Percentiles rank a stretch among this genome's conserved stretches.
Conservation (phyloP, 2,329 filamentous ascomycete genomes). For the Leptographium radiaticola region DNA sequence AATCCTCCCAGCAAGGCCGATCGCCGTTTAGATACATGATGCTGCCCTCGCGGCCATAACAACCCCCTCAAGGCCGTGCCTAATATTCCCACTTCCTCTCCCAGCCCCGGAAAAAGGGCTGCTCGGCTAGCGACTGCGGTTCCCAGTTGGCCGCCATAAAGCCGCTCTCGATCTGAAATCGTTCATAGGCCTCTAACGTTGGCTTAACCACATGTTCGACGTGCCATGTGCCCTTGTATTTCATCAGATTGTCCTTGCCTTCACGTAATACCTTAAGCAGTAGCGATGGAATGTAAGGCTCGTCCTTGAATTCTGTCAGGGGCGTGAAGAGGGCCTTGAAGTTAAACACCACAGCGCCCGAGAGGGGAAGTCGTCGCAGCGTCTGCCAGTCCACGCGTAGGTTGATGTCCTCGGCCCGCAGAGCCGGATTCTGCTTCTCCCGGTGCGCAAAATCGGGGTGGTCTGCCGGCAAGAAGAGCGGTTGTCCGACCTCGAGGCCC, state of each 20-base stretch:
- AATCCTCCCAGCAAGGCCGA: neutral
- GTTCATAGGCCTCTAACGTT: neutral
- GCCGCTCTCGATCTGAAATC: neutral
- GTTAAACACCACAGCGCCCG: constrained; percentile 67
- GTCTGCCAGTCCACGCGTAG: constrained; percentile 85
- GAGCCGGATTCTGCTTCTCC: constrained; percentile 9
- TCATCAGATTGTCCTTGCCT: constrained; percentile 24
- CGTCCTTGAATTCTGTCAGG: constrained; percentile 52
- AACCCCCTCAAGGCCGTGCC: too few relatives aligned
- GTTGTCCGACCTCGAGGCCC: constrained; percentile 64
- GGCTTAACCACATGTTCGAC: constrained; percentile 2
- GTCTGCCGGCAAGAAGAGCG: constrained; percentile 47
- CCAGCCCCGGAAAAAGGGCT: constrained; percentile 3
- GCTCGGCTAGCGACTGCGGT: neutral
- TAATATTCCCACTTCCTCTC: neutral
- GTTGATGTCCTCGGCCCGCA: constrained; percentile 44
- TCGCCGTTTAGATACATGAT: neutral
- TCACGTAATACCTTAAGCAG: constrained; percentile 55
- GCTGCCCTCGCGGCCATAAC: too few relatives aligned
- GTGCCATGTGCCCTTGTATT: constrained; percentile 5
- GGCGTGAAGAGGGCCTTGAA: constrained; percentile 81
- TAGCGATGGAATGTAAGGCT: constrained; percentile 60
- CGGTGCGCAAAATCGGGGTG: constrained; percentile 35
- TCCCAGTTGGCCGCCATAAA: constrained; percentile 1
- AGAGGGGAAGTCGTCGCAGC: constrained; percentile 62